Base-by-base conservation (phyloP, 164 flowering plant genomes). In the Santalum album region DNA sequence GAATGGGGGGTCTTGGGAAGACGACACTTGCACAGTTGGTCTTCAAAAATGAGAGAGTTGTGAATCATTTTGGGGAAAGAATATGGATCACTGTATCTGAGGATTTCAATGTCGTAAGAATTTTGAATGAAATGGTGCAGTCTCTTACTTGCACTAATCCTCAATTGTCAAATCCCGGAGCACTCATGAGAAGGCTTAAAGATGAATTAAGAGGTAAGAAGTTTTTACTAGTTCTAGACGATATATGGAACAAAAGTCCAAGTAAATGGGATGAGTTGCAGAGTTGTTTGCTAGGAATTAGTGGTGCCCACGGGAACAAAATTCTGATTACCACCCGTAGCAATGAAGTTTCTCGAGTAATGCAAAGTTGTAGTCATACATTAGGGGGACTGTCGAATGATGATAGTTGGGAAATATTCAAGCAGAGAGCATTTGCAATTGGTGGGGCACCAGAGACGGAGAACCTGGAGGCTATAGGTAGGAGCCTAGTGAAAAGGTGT, bases 151-250 rank as follows among this genome's bases (percentile, higher is more conserved):
- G 32, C 27, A 18, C 17, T 3, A 20, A 22, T 19, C 1, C 42
- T 36, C 16, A 21, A 32, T 14, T 49, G 20, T 4, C 29, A 12
- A 56, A 36, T 50, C 20, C 43, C 14, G 49, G 51, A 24, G 19
- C 46, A 20, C 29, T 57, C 16, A 1, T 17, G 1, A 12, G 11
- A 21, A 20, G 24, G 5, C 39, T 39, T 24, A 52, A 25, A 12
- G 14, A 20, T 21, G 35, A 48, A 5, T 21, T 53, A 44, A 20
- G 12, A 0, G 63, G 27, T 22, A 49, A 58, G 19, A 32, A 26
- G 1, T 60, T 16, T 51, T 22, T 68, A 7, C 40, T 68, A 25
- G 65, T 63, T 2, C 63, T 69, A 4, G 73, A 69, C 58, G 69
- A 69, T 58, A 63, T 69, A 0, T 57, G 66, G 63, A 59, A 51